Conservation (phyloP, 495 filamentous ascomycete genomes). For the Penicillium verhagenii region DNA sequence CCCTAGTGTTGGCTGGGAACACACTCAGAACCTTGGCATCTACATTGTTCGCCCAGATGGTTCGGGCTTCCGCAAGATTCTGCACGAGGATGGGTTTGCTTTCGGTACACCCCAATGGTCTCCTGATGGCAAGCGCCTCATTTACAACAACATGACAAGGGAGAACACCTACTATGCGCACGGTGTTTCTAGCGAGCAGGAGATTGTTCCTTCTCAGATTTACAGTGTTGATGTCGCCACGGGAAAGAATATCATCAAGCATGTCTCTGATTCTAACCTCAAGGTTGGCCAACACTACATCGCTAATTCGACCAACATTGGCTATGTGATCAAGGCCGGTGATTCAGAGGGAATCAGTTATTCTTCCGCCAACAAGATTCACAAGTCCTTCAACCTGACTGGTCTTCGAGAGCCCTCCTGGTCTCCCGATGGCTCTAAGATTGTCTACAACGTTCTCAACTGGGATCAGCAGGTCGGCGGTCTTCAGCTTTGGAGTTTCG, state of each 20-base stretch:
- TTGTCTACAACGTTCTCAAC: constrained; percentile 4
- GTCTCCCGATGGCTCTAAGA: constrained; percentile 10
- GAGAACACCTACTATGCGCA: constrained; percentile 10
- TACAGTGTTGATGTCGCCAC: constrained; percentile 11
- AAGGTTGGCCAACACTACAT: constrained; percentile 8
- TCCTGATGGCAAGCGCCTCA: constrained; percentile 13
- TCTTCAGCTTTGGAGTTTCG: constrained; percentile 7
- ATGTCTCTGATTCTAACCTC: not conserved
- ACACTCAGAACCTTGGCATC: constrained; percentile 11
- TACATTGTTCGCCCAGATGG: constrained; percentile 12
- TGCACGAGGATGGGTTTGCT: constrained; percentile 1
- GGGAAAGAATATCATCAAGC: not conserved
- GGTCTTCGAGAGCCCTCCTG: constrained; percentile 9
- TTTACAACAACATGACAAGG: constrained; percentile 13
- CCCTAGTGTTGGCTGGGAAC: constrained; percentile 17
- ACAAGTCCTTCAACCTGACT: constrained; percentile 1
- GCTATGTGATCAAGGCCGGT: constrained; percentile 10
- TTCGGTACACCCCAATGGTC: constrained; percentile 17
- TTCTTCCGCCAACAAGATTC: not conserved
- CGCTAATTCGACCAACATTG: constrained; percentile 5
- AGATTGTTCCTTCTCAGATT: constrained; percentile 1
- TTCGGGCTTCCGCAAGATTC: constrained; percentile 2
- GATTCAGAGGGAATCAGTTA: constrained; percentile 7
- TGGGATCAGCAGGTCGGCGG: constrained; percentile 1
- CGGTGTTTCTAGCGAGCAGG: not conserved